Base-by-base conservation (phyloP, 805 yeast genomes). In the Soucietia sequanensis region DNA sequence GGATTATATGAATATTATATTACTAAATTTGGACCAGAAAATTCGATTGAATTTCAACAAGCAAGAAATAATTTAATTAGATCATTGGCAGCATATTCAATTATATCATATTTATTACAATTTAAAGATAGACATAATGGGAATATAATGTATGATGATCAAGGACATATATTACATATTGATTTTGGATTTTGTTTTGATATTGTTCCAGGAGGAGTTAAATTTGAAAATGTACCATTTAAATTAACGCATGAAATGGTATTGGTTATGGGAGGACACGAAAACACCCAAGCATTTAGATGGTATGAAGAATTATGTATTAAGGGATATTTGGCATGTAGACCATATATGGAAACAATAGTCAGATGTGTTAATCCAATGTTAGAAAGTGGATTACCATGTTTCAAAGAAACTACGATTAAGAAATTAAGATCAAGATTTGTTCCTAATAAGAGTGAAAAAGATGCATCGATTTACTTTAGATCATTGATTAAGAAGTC, bases 101-200 rank as follows among this genome's bases (percentile, higher is more conserved):
- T 93, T 40, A 85, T 93, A 38, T 86, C 96, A 12, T 93, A 88
- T 54, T 57, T 93, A 34, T 72, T 93, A 34, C 98, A 91, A 54
- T 87, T 93, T 65, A 95, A 95, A 55, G 99, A 93, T 65, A 78
- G 99, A 54, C 99, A 93, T 62, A 93, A 93, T 63, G 99, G 99
- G 59, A 93, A 93, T 60, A 91, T 93, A 43, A 83, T 93, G 86
- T 87, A 93, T 54, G 99, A 93, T 56, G 87, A 82, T 41, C 84
- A 86, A 51, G 99, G 99, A 4, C 96, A 93, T 56, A 78, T 95
- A 42, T 67, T 95, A 43, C 99, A 93, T 61, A 87, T 95, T 60
- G 99, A 93, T 65, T 93, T 93, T 66, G 99, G 99, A 3, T 93
- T 93, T 73, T 90, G 96, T 52, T 95, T 93, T 58, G 99, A 93